Evolutionary conservation across 139 green algal genomes (phyloP), one percentile per base, ranked within the genome.

Genomic region (Chlamydomonas sphaeroides): DNA sequence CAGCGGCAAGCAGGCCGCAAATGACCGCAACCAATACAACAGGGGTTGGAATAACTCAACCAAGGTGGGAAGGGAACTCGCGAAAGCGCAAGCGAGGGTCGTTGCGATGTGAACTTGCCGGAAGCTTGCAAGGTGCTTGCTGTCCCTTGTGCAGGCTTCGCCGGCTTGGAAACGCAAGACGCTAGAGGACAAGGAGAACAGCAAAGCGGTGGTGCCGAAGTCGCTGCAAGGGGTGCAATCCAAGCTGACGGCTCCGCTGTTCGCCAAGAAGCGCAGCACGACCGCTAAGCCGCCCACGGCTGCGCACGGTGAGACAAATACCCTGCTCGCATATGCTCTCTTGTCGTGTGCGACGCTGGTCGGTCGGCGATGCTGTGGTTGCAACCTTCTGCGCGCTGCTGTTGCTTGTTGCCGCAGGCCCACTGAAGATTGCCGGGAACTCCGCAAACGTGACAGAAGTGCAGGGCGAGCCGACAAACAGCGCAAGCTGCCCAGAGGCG

Each of bases 131-230:
- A 6, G 35, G 8, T 21, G 18, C 6, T 45, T 25, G 2, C 25
- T 2, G 21, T 35, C 68, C 3, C 17, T 11, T 25, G 30, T 35
- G 56, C 56, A 79, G 72, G 39, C 72, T 1, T 68, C 72, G 25
- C 56, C 72, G 0, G 30, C 10, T 25, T 57, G 56, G 56, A 79
- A 79, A 26, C 36, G 38, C 5, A 68, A 53, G 0, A 20, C 38
- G 5, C 38, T 69, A 38, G 72, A 79, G 28, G 68, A 79, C 39
- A 79, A 79, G 72, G 72, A 79, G 53, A 79, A 79, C 57, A 41
- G 8, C 1, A 79, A n/a, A 39, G 49, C 53, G 5, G 14, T 23
- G 28, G 51, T 39, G 25, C 23, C 57, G 5, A 79, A 57, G 20
- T 57, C 68, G 5, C 65, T 59, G 10, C 26, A 39, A 28, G 28